A percentile compares a stretch with the other conserved stretches of the same genome.
Conservation (phyloP, 441 rosid genomes). For the Populus tomentosa region DNA sequence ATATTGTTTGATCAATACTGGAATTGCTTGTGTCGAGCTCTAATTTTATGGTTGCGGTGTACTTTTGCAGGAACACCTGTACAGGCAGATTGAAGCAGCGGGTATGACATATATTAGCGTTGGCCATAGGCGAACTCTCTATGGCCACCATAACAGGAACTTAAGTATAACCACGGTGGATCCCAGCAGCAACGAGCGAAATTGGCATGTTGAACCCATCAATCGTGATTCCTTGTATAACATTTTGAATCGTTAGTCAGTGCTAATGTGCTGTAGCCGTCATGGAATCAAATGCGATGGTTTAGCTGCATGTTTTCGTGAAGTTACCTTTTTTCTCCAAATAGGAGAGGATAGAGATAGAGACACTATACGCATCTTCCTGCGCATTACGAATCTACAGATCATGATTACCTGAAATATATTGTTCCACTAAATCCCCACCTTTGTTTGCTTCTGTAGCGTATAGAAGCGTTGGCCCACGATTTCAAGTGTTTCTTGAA, state of each 20-base stretch:
- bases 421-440: not conserved
- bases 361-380: not conserved
- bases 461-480: not conserved
- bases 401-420: not conserved
- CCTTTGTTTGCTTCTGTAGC: not conserved
- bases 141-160: constrained; percentile 40
- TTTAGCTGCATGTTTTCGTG: not conserved
- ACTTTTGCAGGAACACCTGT: constrained; percentile 54
- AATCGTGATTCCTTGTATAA: constrained; percentile 18
- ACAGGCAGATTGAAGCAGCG: constrained; percentile 61
- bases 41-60: not conserved
- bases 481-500: not conserved
- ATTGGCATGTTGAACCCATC: constrained; percentile 55
- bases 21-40: not conserved
- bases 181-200: constrained; percentile 29
- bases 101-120: constrained; percentile 67
- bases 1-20: not conserved
- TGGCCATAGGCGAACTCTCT: constrained; percentile 59
- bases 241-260: constrained; percentile 23
- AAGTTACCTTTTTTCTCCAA: not conserved
- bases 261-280: not conserved
- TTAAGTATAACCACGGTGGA: constrained; percentile 54
- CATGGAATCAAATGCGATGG: not conserved
- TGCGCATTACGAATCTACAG: not conserved
- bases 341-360: constrained; percentile 1